phyloP scores from a whole-genome alignment of 1,284 basidiomycete species.

The Megacollybia platyphylla region DNA sequence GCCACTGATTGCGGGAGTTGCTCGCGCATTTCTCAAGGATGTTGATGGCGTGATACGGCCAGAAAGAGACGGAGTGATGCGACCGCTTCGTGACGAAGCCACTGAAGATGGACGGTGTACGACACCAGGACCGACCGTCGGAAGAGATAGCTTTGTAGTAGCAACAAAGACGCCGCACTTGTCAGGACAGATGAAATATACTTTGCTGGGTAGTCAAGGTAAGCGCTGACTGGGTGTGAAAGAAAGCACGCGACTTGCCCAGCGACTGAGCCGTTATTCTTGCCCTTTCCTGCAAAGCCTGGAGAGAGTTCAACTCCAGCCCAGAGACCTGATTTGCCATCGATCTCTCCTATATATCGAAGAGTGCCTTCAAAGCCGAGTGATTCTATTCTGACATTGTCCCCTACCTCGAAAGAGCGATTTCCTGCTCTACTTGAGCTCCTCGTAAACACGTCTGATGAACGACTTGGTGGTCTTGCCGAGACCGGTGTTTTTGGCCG shows the following conservation, averaged over 20 bases:
- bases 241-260: slow-evolving; percentile 46
- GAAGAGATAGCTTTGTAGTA: slow-evolving; percentile 65
- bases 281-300: slow-evolving; percentile 84
- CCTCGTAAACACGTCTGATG: slow-evolving; percentile 42
- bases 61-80: slow-evolving; percentile 31
- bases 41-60: slow-evolving; percentile 23
- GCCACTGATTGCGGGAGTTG: slow-evolving; percentile 29
- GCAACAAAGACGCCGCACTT: slow-evolving; percentile 89
- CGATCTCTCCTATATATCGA: slow-evolving; percentile 71
- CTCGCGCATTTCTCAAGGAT: slow-evolving; percentile 18
- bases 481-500: slow-evolving; percentile 41
- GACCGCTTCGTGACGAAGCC: slow-evolving; percentile 54
- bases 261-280: slow-evolving; percentile 86
- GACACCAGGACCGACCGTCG: slow-evolving; percentile 47
- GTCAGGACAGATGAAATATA: slow-evolving; percentile 80
- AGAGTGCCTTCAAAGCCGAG: slow-evolving; percentile 77
- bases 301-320: slow-evolving; percentile 85
- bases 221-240: slow-evolving; percentile 4
- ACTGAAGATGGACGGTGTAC: slow-evolving; percentile 66
- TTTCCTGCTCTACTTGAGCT: slow-evolving; percentile 26
- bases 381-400: slow-evolving; percentile 74
- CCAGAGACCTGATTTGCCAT: slow-evolving; percentile 80
- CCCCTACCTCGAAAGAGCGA: slow-evolving; percentile 54
- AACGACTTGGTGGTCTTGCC: slow-evolving; percentile 44
- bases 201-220: slow-evolving; percentile 32